Conservation (phyloP, 345 rosid genomes). For the Gossypium anomalum region DNA sequence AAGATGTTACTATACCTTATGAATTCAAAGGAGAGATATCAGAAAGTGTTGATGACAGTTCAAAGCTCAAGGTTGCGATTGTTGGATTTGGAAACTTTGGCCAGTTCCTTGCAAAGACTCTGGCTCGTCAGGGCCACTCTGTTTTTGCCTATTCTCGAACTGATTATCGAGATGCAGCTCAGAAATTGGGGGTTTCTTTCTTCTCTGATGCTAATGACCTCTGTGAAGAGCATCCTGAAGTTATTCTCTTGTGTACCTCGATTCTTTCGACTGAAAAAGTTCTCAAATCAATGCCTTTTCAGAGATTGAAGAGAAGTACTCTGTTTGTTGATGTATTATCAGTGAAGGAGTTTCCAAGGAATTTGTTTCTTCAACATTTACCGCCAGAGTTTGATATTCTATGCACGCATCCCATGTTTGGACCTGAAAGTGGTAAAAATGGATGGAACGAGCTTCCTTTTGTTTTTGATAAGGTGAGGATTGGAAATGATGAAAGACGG, state of each 20-base stretch:
- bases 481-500: slow-evolving; percentile 46
- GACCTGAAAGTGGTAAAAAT: slow-evolving; percentile 77
- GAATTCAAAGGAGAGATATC: slow-evolving; percentile 25
- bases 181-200: slow-evolving; percentile 50
- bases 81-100: slow-evolving; percentile 84
- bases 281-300: slow-evolving; percentile 60
- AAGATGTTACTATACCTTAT: slow-evolving; percentile 27
- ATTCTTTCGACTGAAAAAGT: slow-evolving; percentile 72
- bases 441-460: slow-evolving; percentile 70
- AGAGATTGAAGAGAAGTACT: slow-evolving; percentile 73
- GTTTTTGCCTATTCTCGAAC: slow-evolving; percentile 71
- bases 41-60: slow-evolving; percentile 26
- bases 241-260: slow-evolving; percentile 66
- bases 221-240: slow-evolving; percentile 85
- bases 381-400: slow-evolving; percentile 63
- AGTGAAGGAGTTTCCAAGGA: slow-evolving; percentile 76
- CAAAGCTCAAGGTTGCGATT: slow-evolving; percentile 63
- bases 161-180: slow-evolving; percentile 54
- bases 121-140: slow-evolving; percentile 58
- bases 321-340: slow-evolving; percentile 88
- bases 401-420: slow-evolving; percentile 87
- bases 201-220: slow-evolving; percentile 56
- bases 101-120: slow-evolving; percentile 62
- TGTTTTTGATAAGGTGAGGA: slow-evolving; percentile 70
- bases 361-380: slow-evolving; percentile 44